Evolutionary conservation across 371 early-diverging fungal genomes (phyloP).

Genomic region (Mucor racemosus): DNA sequence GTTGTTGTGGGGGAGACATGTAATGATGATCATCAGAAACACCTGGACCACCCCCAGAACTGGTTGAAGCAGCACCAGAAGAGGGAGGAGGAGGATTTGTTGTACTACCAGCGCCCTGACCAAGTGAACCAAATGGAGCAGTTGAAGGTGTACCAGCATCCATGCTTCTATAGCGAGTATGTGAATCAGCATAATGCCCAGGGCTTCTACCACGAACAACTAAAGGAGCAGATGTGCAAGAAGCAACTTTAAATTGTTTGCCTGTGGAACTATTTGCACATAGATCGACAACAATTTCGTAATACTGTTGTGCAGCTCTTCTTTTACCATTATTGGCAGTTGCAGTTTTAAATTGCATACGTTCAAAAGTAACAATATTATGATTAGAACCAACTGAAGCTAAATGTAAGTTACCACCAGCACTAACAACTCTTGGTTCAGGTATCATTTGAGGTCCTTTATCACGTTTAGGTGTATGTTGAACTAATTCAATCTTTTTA

Average conservation of each 20-base stretch:
- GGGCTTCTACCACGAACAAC: conserved; percentile 93
- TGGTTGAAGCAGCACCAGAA: conserved; percentile 1
- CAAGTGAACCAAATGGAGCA: conserved; percentile 11
- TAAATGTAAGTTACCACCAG: conserved; percentile 60
- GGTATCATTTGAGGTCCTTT: conserved; percentile 86
- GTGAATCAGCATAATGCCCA: conserved; percentile 81
- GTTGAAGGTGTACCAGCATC: conserved; percentile 49
- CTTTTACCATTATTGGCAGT: conserved; percentile 92
- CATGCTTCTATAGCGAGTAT: conserved; percentile 44
- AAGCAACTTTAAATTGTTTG: conserved; percentile 61
- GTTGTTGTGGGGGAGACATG: conserved; percentile 17
- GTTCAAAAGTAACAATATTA: conserved; percentile 78
- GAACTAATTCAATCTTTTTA: conserved; percentile 77
- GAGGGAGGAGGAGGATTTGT: conserved; percentile 16
- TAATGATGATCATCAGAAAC: conserved; percentile 14
- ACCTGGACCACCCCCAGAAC: conserved; percentile 7
- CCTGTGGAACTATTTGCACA: conserved; percentile 62
- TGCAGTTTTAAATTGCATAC: conserved; percentile 92
- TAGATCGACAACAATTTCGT: conserved; percentile 71
- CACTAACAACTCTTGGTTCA: conserved; percentile 61
- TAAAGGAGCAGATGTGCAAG: conserved; percentile 71
- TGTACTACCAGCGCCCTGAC: conserved; percentile 20
- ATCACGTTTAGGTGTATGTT: conserved; percentile 92
- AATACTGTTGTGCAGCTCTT: conserved; percentile 88
- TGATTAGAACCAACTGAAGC: conserved; percentile 50